Evolutionary conservation across 306 rosid species (phyloP), one percentile per base, ranked within the genome.

Genomic region (Astragalus membranaceus): DNA sequence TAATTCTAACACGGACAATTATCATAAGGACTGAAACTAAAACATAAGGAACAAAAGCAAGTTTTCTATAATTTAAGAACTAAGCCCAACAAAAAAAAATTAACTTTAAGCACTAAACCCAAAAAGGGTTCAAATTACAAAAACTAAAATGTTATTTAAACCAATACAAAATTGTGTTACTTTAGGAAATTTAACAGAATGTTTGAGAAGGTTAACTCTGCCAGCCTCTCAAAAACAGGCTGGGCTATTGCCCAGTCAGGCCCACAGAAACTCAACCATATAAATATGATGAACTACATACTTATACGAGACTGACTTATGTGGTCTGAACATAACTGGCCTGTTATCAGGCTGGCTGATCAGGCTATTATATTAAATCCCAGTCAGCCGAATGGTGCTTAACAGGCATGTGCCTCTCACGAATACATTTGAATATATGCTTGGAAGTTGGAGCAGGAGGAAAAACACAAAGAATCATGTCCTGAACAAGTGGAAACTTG

Each of bases 401-500:
- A 4, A 48, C 39, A 36, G 67, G 36, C 36, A 75, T 20, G 51
- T 11, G 32, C 26, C 66, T 50, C 36, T 64, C 7, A 17, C 9
- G 50, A 75, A 75, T 12, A 63, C 20, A 69, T n/a, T 39, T 0
- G n/a, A 59, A 54, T 47, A 46, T 35, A 58, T 65, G 74, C 6
- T 65, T 7, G 23, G 33, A 60, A 57, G 4, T 58, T 7, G 23
- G 33, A 60, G 50, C 39, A 55, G 43, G 16, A 69, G 44, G 20
- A 14, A 59, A 11, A 39, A 13, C 15, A 57, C 23, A 67, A 20
- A 20, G 37, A 72, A 37, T 6, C 9, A 3, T 29, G 43, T 17
- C 71, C 61, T 64, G 49, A 46, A 77, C 49, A 13, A 17, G 50
- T 52, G 63, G 51, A 50, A 51, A 57, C 57, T 64, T 43, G 70